A percentile compares a stretch with the other conserved stretches of the same genome.
phyloP scores from a whole-genome alignment of 2,329 filamentous ascomycete genomes.

The Leptodontidium sp. region DNA sequence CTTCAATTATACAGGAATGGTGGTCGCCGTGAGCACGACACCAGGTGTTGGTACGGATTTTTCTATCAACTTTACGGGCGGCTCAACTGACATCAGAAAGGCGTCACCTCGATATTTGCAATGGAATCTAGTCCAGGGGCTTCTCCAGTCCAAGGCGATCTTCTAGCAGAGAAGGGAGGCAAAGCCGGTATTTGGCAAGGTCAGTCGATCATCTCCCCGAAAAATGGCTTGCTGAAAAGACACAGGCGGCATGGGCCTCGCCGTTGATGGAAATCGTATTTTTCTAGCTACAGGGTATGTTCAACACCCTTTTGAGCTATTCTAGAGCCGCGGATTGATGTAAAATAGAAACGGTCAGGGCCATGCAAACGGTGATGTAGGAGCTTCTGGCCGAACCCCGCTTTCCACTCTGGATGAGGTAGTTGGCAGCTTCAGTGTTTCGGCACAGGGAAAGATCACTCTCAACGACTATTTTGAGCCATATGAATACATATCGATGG shows the following conservation, averaged over 20 bases:
- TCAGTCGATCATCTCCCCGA: neutral
- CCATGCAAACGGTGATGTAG: constrained; percentile 48
- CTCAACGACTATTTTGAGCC: constrained; percentile 64
- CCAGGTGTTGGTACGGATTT: constrained; percentile 39
- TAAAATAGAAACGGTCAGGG: constrained; percentile 46
- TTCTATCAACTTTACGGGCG: no score
- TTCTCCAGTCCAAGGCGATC: constrained; percentile 43
- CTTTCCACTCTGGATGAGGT: constrained; percentile 54
- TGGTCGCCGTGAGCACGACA: constrained; percentile 46
- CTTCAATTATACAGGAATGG: constrained; percentile 53
- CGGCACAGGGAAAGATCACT: constrained; percentile 53
- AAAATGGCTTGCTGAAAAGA: neutral
- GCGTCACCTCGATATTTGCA: constrained; percentile 50
- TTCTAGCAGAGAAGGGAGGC: constrained; percentile 49
- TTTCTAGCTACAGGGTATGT: constrained; percentile 44
- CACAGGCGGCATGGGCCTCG: constrained; percentile 47
- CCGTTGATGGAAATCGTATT: constrained; percentile 46
- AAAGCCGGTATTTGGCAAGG: constrained; percentile 51
- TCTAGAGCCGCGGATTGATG: constrained; percentile 35
- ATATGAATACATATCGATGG: constrained; percentile 58
- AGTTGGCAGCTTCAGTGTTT: constrained; percentile 54
- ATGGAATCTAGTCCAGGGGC: constrained; percentile 53
- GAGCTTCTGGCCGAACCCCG: constrained; percentile 47
- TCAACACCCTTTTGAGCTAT: neutral
- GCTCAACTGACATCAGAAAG: constrained; percentile 18